Conservation (phyloP, 495 filamentous ascomycete species). For the Ascodesmis nigricans region DNA sequence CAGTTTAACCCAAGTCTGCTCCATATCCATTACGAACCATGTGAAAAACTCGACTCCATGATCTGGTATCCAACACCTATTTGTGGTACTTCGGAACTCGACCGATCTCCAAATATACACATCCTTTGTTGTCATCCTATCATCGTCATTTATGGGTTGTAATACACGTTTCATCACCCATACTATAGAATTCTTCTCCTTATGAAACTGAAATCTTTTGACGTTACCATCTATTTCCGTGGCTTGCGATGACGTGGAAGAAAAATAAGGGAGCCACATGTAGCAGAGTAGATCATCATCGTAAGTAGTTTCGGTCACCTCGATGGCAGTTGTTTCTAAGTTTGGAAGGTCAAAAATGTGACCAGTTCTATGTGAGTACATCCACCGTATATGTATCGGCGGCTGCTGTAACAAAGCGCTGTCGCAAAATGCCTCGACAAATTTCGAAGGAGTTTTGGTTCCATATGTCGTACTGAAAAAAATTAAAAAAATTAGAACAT, state of each 20-base stretch:
- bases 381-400: no score
- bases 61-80: constrained; percentile 10
- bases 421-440: no score
- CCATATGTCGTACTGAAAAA: no score
- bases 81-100: constrained; percentile 10
- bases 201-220: constrained; percentile 1
- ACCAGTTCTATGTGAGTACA: no score
- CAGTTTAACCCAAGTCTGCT: constrained; percentile 10
- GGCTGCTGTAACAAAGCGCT: no score
- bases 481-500: no score
- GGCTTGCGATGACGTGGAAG: neutral
- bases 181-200: constrained; percentile 3
- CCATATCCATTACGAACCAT: constrained; percentile 6
- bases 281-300: no score
- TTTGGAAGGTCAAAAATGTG: no score
- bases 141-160: neutral
- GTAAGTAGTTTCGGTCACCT: no score
- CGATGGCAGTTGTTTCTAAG: no score
- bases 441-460: no score
- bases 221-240: neutral
- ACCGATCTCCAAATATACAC: constrained; percentile 5
- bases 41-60: constrained; percentile 12
- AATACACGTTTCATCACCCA: constrained; percentile 9
- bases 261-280: no score
- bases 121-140: constrained; percentile 1